Conservation (phyloP, 2,329 filamentous ascomycete genomes). For the Clarireedia monteithiana region DNA sequence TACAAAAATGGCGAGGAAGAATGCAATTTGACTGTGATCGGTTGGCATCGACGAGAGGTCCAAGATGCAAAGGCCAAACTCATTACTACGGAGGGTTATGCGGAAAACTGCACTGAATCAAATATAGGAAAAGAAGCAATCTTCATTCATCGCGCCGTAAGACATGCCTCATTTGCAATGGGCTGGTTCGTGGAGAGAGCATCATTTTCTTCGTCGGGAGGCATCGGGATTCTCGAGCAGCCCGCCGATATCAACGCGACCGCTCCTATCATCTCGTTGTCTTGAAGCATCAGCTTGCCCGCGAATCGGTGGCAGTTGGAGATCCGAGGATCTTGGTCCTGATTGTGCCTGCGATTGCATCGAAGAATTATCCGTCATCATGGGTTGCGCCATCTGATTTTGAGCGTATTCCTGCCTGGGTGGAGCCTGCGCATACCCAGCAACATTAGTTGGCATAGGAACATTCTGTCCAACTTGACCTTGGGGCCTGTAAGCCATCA, state of each 20-base stretch:
- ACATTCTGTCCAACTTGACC: slow-evolving; percentile 16
- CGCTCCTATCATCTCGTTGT: slow-evolving; percentile 41
- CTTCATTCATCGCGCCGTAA: background rate
- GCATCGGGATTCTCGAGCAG: slow-evolving; percentile 50
- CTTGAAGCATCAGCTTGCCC: slow-evolving; percentile 27
- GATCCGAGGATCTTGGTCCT: slow-evolving; percentile 32
- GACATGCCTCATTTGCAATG: background rate
- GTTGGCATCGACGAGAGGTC: background rate
- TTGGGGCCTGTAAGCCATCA: slow-evolving; percentile 21
- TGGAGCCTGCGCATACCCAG: slow-evolving; percentile 40
- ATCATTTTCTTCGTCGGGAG: slow-evolving; percentile 5
- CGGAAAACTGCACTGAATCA: background rate
- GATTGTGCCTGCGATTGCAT: slow-evolving; percentile 27
- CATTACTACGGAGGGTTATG: too few relatives aligned
- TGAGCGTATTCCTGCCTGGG: slow-evolving; percentile 36
- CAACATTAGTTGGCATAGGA: slow-evolving; percentile 32
- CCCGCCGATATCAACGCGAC: slow-evolving; percentile 53
- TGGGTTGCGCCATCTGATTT: slow-evolving; percentile 37
- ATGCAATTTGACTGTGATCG: too few relatives aligned
- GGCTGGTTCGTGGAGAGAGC: background rate
- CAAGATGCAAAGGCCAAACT: too few relatives aligned
- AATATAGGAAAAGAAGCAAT: background rate
- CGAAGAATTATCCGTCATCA: slow-evolving; percentile 42
- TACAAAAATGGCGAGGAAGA: too few relatives aligned
- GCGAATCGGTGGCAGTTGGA: slow-evolving; percentile 36